Conservation (phyloP, 2,329 filamentous ascomycete genomes). For the Diaporthe amygdali region DNA sequence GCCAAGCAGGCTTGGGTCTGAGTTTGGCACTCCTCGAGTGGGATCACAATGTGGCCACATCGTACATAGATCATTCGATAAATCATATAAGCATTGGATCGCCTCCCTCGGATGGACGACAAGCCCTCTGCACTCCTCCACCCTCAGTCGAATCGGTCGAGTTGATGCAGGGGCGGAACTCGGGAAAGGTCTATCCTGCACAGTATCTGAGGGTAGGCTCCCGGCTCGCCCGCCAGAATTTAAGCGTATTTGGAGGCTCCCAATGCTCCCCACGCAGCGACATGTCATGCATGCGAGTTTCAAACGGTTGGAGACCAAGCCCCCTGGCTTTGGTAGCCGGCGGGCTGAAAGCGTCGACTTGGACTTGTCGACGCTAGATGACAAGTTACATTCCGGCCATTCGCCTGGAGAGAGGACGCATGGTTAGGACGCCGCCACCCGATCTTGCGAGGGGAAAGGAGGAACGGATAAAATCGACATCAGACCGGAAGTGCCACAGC, state of each 20-base stretch:
- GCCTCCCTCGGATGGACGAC: background rate
- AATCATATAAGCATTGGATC: conserved; percentile 8
- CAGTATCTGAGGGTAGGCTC: background rate
- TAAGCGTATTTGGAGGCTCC: conserved; percentile 19
- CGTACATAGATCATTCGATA: conserved; percentile 18
- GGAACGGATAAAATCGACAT: conserved; percentile 1
- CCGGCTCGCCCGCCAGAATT: conserved; percentile 7
- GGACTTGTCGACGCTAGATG: background rate
- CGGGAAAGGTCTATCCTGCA: background rate
- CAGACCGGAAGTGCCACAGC: background rate
- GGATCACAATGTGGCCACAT: conserved; percentile 10
- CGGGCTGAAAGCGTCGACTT: background rate
- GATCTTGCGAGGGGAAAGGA: background rate
- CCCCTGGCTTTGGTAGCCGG: background rate
- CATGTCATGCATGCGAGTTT: conserved; percentile 18
- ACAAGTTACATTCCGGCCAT: background rate
- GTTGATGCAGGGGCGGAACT: background rate
- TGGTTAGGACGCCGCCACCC: conserved; percentile 4
- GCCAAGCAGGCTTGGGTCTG: background rate
- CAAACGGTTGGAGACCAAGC: conserved; percentile 9
- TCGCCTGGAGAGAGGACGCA: background rate
- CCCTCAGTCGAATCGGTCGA: background rate
- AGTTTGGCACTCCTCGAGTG: background rate
- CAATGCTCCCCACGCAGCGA: background rate
- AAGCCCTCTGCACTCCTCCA: background rate